Base-by-base conservation (phyloP, 305 asterid species). In the Lippia alba region DNA sequence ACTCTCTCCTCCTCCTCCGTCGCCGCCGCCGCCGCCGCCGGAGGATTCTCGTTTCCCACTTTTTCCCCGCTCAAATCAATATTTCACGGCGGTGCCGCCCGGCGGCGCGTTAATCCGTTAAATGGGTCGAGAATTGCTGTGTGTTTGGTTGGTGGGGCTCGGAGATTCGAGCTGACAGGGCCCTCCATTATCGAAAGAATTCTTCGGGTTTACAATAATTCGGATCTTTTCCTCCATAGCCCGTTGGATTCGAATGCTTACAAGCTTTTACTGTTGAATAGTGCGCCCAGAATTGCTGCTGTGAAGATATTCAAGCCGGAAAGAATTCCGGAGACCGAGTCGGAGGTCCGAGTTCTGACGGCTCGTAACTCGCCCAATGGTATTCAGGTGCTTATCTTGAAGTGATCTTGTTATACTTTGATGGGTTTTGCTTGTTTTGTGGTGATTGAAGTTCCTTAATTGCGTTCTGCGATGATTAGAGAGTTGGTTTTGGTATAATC, bases 91-190 rank as follows among this genome's bases (percentile, higher is more conserved):
- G 56, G 12, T 34, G 66, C 65, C 50, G 40, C 78, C 6, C 24
- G 36, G n/a, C 59, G 64, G 12, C 59, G 61, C 9, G 8, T 8
- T 46, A 71, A 46, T 4, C 84, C 78, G 76, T 54, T 79, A 50
- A 74, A 72, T 6, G 69, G 80, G 69, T 66, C 94, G 51, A 84
- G 87, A 69, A 91, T 91, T 12, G 98, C 96, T 15, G 96, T 93
- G 3, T 93, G 97, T 65, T 79, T 91, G 80, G 97, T 93, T 34
- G 98, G 98, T 24, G 97, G 98, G 60, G 97, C 98, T 33, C 81
- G 97, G 55, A 84, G 98, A 20, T 93, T 93, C 74, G 98, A 91
- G 82, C 88, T 93, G 33, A 86, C 97, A 16, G 96, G 97, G 3
- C 94, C 97, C 14, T 93, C 98, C 61, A 87, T 93, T 46, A 58